Percentiles rank a stretch among this genome's conserved stretches.
These are phyloP conservation scores for Acanthamoeba lenticulata DNA, from an alignment of 208 protist genomes.

Conservation along the genomic window DNA sequence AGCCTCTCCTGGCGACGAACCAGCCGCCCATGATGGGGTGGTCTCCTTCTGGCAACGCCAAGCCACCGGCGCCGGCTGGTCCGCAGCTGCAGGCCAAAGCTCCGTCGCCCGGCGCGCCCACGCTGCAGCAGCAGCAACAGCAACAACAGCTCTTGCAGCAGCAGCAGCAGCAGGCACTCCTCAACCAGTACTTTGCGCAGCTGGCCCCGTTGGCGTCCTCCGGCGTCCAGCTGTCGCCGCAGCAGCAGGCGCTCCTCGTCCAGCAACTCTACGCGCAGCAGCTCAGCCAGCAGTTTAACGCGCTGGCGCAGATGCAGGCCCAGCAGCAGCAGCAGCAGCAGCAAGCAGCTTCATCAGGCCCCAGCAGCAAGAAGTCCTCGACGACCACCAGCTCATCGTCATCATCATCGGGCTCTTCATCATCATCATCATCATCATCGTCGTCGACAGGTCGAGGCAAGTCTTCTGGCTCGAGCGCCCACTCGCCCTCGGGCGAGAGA, in stretches of 20 bases:
- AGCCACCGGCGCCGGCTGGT: background rate
- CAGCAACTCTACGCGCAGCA: slow-evolving; percentile 21
- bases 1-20: too few relatives aligned
- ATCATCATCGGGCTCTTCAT: too few relatives aligned
- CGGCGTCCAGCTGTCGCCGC: background rate
- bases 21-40: too few relatives aligned
- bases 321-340: background rate
- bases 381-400: background rate
- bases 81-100: background rate
- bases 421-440: background rate
- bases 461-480: background rate
- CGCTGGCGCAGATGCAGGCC: background rate
- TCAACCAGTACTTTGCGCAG: background rate
- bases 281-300: background rate
- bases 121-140: background rate
- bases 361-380: background rate
- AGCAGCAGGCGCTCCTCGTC: background rate
- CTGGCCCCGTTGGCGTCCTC: background rate
- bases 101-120: background rate
- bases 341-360: background rate
- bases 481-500: background rate
- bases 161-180: background rate
- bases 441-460: background rate
- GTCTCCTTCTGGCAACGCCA: too few relatives aligned
- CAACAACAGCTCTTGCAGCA: slow-evolving; percentile 29